Evolutionary conservation across 257 asterid genomes (phyloP).

Genomic region (Capsicum chinense): DNA sequence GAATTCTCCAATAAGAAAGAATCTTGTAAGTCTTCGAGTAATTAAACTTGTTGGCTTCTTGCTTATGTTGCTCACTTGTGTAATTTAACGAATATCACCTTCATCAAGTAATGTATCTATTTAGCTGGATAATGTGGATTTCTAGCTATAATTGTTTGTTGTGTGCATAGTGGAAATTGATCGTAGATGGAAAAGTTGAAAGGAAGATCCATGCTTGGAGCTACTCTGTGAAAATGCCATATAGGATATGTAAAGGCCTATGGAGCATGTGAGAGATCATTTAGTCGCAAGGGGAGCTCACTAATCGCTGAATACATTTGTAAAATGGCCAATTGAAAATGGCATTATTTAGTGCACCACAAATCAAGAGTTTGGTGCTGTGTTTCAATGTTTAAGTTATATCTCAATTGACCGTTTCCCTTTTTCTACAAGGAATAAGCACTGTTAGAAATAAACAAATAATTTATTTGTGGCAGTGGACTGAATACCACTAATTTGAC

Average conservation of each 20-base stretch:
- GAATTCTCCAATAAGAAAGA: conserved; percentile 41
- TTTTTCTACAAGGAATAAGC: background rate
- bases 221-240: conserved; percentile 5
- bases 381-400: background rate
- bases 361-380: background rate
- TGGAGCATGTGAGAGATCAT: background rate
- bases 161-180: background rate
- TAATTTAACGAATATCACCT: background rate
- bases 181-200: conserved; percentile 16
- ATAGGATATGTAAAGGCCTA: conserved; percentile 5
- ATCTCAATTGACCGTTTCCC: background rate
- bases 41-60: conserved; percentile 18
- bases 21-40: conserved; percentile 47
- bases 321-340: conserved; percentile 26
- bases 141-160: conserved; percentile 16
- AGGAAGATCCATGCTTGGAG: conserved; percentile 1
- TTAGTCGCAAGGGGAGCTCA: background rate
- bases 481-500: conserved; percentile 2
- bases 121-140: background rate
- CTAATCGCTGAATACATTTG: conserved; percentile 18
- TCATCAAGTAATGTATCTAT: background rate
- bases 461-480: background rate
- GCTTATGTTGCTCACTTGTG: background rate
- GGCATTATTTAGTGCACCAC: background rate
- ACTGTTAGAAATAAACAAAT: conserved; percentile 19